phyloP scores from a whole-genome alignment of 768 basidiomycete species.

The Russula abietina region DNA sequence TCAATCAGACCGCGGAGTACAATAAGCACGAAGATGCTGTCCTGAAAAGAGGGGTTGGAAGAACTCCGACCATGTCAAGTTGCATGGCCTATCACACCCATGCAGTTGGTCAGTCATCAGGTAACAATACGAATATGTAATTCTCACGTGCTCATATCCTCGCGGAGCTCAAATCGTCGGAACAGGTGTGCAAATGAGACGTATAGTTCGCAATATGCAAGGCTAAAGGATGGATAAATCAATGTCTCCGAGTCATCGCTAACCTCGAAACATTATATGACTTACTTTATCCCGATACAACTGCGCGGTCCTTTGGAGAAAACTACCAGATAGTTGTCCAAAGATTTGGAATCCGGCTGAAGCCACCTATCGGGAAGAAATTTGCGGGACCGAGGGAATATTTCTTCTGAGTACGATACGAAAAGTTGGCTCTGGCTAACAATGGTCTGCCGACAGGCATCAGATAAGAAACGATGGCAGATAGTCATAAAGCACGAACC shows the following conservation, averaged over 20 bases:
- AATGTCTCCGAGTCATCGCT: background rate
- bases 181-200: constrained; percentile 24
- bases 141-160: constrained; percentile 8
- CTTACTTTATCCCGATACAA: constrained; percentile 25
- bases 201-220: constrained; percentile 25
- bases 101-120: background rate
- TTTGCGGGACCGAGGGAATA: constrained; percentile 17
- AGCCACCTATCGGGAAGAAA: constrained; percentile 26
- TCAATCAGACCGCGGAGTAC: constrained; percentile 10
- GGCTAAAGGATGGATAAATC: background rate
- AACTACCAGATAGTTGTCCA: constrained; percentile 20
- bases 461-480: background rate
- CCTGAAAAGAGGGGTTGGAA: constrained; percentile 9
- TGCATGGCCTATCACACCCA: background rate
- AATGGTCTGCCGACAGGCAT: background rate
- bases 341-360: background rate
- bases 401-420: constrained; percentile 4
- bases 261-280: background rate
- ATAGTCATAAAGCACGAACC: background rate
- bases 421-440: constrained; percentile 19
- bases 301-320: constrained; percentile 26
- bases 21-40: constrained; percentile 15
- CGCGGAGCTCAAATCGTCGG: constrained; percentile 24
- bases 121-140: background rate
- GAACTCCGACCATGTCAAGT: constrained; percentile 12